phyloP scores from a whole-genome alignment of 352 stramenopile species.

The Albugo candida region DNA sequence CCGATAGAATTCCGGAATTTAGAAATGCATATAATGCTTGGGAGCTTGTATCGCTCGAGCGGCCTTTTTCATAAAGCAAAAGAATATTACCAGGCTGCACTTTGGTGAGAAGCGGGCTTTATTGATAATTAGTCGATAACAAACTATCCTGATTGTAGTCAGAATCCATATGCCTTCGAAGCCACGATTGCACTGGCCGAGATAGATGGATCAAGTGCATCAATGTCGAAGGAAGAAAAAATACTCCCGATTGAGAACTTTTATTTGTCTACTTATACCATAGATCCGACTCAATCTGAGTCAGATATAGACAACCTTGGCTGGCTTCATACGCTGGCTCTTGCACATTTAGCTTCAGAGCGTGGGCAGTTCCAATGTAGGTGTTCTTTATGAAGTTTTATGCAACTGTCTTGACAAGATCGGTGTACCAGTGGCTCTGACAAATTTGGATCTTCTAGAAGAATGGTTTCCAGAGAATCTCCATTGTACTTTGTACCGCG shows the following conservation, averaged over 20 bases:
- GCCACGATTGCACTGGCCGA: constrained; percentile 47
- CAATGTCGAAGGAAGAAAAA: constrained; percentile 4
- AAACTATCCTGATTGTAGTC: constrained; percentile 1
- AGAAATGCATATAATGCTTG: constrained; percentile 43
- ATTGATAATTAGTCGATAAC: not conserved
- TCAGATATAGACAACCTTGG: too few species aligned
- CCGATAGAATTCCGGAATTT: constrained; percentile 17
- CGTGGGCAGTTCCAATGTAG: constrained; percentile 11
- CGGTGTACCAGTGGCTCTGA: constrained; percentile 2
- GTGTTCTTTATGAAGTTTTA: constrained; percentile 2
- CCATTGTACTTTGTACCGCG: constrained; percentile 30
- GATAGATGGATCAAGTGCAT: constrained; percentile 24
- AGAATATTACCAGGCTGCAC: constrained; percentile 25
- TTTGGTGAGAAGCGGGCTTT: constrained; percentile 11
- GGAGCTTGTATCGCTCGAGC: constrained; percentile 37
- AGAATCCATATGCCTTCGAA: constrained; percentile 65
- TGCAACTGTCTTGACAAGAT: constrained; percentile 1
- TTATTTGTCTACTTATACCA: too few species aligned
- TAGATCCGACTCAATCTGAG: too few species aligned
- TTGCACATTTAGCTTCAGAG: not conserved
- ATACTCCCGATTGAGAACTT: not conserved
- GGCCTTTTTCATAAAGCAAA: constrained; percentile 42
- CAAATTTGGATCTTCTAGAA: constrained; percentile 11
- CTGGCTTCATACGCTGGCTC: too few species aligned
- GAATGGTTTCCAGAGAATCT: constrained; percentile 41